Evolutionary conservation across 2,329 filamentous ascomycete species (phyloP).

Genomic region (Penicillium sclerotigenum): DNA sequence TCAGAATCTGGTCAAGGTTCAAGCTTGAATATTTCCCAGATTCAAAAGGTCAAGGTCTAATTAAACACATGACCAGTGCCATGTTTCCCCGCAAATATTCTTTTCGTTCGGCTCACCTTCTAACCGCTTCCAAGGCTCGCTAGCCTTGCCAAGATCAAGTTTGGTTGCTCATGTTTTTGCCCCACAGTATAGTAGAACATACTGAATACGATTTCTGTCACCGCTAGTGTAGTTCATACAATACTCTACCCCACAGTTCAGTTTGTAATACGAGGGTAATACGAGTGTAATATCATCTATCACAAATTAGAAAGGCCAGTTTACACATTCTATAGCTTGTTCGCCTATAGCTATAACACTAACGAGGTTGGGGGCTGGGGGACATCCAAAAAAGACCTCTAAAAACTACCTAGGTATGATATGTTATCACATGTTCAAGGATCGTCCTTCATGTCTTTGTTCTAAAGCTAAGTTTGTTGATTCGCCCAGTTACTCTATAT

Average conservation of each 20-base stretch:
- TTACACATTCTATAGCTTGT: background rate
- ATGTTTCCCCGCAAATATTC: background rate
- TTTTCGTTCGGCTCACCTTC: background rate
- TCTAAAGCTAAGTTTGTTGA: background rate
- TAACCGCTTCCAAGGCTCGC: background rate
- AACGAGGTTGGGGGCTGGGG: background rate
- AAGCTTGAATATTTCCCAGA: background rate
- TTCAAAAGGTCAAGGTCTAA: background rate
- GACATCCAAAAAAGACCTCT: background rate
- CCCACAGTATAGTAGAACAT: background rate
- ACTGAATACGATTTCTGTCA: background rate
- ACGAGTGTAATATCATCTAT: background rate
- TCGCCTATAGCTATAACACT: background rate
- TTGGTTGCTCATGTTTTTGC: background rate
- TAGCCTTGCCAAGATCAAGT: background rate
- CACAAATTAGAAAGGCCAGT: background rate
- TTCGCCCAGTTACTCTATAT: background rate
- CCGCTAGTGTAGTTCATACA: background rate
- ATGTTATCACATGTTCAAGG: background rate
- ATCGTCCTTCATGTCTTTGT: background rate
- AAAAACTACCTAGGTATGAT: background rate
- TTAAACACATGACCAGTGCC: background rate
- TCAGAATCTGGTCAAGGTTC: background rate
- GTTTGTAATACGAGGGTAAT: background rate
- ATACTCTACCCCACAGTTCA: background rate